Evolutionary conservation across 441 rosid species (phyloP).

Genomic region (Viola pubescens): DNA sequence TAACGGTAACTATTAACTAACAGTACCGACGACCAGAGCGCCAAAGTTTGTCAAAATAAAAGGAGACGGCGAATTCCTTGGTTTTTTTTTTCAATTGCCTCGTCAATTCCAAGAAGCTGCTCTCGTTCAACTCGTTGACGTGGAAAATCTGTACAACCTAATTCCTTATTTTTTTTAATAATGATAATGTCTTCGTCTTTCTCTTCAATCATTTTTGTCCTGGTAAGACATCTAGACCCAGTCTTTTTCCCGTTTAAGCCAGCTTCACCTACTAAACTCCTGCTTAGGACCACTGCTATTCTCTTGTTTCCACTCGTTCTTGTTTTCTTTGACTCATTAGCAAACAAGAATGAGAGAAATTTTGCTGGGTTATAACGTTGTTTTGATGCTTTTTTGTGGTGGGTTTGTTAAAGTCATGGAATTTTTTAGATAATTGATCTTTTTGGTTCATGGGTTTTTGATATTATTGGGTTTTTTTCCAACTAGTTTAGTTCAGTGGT

Average conservation of each 20-base stretch:
- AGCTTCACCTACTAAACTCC: not conserved
- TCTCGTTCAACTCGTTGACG: conserved; percentile 34
- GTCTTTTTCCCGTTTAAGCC: conserved; percentile 2
- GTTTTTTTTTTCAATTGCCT: not conserved
- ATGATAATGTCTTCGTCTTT: conserved; percentile 17
- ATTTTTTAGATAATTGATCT: not conserved
- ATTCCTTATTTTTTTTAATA: not conserved
- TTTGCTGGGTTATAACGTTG: too few species aligned
- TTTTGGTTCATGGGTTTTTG: conserved; percentile 19
- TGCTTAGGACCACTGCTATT: not conserved
- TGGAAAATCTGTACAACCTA: not conserved
- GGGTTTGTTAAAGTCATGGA: not conserved
- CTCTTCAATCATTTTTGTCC: conserved; percentile 6
- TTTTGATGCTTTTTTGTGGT: not conserved
- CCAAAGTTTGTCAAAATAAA: not conserved
- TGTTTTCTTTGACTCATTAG: not conserved
- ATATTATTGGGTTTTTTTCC: conserved; percentile 8
- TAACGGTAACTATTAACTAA: not conserved
- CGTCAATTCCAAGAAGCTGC: conserved; percentile 9
- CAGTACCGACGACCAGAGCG: not conserved
- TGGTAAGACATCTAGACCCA: conserved; percentile 1
- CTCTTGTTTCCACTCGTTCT: too few species aligned
- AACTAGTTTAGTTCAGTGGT: not conserved
- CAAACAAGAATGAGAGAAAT: too few species aligned
- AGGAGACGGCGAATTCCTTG: not conserved